Conservation (phyloP, 2,329 filamentous ascomycete species). For the Hypocrella siamensis region DNA sequence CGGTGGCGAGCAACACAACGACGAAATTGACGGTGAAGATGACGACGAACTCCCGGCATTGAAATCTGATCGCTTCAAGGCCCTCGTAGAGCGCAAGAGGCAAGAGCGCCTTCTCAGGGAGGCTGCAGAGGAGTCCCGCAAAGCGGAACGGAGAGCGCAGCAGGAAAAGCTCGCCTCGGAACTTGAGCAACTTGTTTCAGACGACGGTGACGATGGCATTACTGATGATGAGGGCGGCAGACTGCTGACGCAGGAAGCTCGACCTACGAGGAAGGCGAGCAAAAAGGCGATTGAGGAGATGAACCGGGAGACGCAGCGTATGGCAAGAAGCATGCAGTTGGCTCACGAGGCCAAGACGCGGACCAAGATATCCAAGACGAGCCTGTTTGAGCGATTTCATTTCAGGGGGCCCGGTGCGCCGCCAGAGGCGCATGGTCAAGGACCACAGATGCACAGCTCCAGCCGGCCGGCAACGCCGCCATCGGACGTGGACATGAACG, state of each 20-base stretch:
- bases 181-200: constrained; percentile 17
- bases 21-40: too few relatives aligned
- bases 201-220: constrained; percentile 32
- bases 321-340: constrained; percentile 80
- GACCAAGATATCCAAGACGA: constrained; percentile 76
- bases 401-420: constrained; percentile 34
- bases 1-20: constrained; percentile 30
- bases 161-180: constrained; percentile 19
- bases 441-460: constrained; percentile 28
- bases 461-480: constrained; percentile 35
- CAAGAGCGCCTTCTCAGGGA: constrained; percentile 55
- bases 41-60: constrained; percentile 31
- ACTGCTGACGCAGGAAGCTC: constrained; percentile 51
- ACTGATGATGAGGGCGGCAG: constrained; percentile 48
- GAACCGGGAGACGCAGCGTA: constrained; percentile 82
- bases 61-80: constrained; percentile 48
- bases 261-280: constrained; percentile 70
- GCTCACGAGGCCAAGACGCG: constrained; percentile 79
- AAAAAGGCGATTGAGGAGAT: constrained; percentile 94
- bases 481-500: constrained; percentile 35
- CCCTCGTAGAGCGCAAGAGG: constrained; percentile 58
- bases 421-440: constrained; percentile 5
- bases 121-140: constrained; percentile 35
- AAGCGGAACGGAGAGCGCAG: constrained; percentile 23
- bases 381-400: constrained; percentile 74